Evolutionary conservation across 768 basidiomycete species (phyloP).

Genomic region (Hericium erinaceus): DNA sequence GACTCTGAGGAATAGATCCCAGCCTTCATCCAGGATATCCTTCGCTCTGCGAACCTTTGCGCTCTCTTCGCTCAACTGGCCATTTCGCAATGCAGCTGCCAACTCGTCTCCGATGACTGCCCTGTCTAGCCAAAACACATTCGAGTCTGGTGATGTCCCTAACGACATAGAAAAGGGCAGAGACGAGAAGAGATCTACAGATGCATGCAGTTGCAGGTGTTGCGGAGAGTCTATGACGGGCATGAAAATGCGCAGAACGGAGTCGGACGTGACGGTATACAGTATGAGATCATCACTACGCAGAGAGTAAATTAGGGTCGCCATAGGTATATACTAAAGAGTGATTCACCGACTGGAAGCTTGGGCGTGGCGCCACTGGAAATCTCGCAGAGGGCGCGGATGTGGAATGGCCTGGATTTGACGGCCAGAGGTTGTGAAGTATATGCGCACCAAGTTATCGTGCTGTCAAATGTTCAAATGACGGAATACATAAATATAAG

Average conservation of each 20-base stretch:
- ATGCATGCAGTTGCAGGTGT: constrained; percentile 75
- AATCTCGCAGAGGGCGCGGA: constrained; percentile 59
- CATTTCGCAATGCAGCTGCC: constrained; percentile 27
- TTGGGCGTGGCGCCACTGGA: constrained; percentile 67
- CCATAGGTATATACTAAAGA: not conserved
- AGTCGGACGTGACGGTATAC: constrained; percentile 78
- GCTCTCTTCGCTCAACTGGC: constrained; percentile 27
- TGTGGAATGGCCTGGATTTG: constrained; percentile 63
- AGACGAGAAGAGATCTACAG: constrained; percentile 64
- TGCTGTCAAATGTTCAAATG: constrained; percentile 28
- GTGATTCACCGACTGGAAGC: constrained; percentile 53
- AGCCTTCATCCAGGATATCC: constrained; percentile 61
- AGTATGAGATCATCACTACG: constrained; percentile 66
- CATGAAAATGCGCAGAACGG: constrained; percentile 75
- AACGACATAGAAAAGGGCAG: constrained; percentile 32
- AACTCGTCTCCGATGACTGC: constrained; percentile 45
- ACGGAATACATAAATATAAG: not conserved
- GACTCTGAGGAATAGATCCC: constrained; percentile 74
- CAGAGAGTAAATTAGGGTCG: constrained; percentile 2
- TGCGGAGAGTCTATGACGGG: constrained; percentile 84
- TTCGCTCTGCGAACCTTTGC: constrained; percentile 37
- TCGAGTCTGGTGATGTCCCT: constrained; percentile 26
- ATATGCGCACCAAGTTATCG: constrained; percentile 51
- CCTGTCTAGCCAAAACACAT: constrained; percentile 63
- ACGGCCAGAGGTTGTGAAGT: constrained; percentile 64